Conservation (phyloP, 306 rosid genomes). For the Prosopis cineraria region DNA sequence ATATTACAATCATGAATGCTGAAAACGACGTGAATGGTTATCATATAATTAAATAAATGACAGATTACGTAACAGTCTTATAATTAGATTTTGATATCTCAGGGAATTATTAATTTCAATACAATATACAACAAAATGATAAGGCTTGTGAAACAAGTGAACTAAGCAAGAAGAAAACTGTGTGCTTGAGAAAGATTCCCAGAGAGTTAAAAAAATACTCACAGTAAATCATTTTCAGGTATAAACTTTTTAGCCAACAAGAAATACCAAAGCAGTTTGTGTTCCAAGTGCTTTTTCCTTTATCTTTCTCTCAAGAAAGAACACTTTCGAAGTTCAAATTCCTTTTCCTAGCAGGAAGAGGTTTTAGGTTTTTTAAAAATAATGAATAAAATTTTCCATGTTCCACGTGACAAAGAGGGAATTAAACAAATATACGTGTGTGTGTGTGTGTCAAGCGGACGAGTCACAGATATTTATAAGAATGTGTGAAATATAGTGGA, state of each 20-base stretch:
- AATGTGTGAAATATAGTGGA: background rate
- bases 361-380: background rate
- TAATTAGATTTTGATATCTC: conserved; percentile 10
- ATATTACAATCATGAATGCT: conserved; percentile 8
- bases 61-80: conserved; percentile 22
- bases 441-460: conserved; percentile 31
- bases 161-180: background rate
- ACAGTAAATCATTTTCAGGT: background rate
- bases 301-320: background rate
- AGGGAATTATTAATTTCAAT: background rate
- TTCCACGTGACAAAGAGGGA: background rate
- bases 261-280: background rate
- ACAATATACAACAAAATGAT: conserved; percentile 21
- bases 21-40: conserved; percentile 35
- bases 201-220: background rate
- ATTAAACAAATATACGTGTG: background rate
- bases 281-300: background rate
- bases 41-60: conserved; percentile 32
- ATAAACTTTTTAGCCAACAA: background rate
- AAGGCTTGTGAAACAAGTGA: background rate
- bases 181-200: background rate
- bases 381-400: background rate
- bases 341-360: background rate
- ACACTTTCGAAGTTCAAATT: background rate
- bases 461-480: conserved; percentile 16